Evolutionary conservation across 352 stramenopile species (phyloP).

Genomic region (Sclerospora graminicola): DNA sequence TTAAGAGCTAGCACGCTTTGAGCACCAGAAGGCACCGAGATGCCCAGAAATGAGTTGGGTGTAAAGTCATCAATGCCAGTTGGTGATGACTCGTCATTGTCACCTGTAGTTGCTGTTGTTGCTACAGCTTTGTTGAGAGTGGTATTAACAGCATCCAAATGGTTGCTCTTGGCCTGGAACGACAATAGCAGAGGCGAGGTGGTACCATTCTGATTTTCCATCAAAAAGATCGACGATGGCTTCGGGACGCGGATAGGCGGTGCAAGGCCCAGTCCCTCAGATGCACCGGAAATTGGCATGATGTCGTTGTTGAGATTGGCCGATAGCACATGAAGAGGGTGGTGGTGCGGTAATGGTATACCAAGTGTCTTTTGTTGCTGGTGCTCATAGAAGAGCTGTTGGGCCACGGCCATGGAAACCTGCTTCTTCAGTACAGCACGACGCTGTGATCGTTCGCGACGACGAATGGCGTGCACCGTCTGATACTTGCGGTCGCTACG

Average conservation of each 20-base stretch:
- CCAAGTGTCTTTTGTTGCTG: conserved; percentile 65
- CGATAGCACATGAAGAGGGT: conserved; percentile 22
- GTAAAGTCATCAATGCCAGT: conserved; percentile 60
- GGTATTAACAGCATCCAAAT: not conserved
- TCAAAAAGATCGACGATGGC: conserved; percentile 3
- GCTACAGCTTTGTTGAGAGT: not conserved
- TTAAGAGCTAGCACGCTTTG: conserved; percentile 5
- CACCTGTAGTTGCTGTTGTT: not conserved
- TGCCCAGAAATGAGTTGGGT: conserved; percentile 35
- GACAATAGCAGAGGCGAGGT: conserved; percentile 10
- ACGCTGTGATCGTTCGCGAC: conserved; percentile 33
- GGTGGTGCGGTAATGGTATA: conserved; percentile 21
- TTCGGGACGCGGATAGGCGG: conserved; percentile 36
- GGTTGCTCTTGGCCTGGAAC: conserved; percentile 6
- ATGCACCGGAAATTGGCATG: not conserved
- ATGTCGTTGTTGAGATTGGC: conserved; percentile 1
- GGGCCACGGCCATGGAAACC: conserved; percentile 64
- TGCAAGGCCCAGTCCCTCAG: conserved; percentile 8
- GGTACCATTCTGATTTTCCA: conserved; percentile 5
- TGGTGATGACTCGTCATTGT: conserved; percentile 24
- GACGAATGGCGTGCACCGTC: conserved; percentile 38
- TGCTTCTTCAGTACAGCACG: conserved; percentile 75
- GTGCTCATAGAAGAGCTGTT: conserved; percentile 75
- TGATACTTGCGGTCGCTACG: conserved; percentile 80
- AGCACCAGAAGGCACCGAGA: conserved; percentile 12